Conservation (phyloP, 2,329 filamentous ascomycete genomes). For the Pseudopyrenochaeta lycopersici region DNA sequence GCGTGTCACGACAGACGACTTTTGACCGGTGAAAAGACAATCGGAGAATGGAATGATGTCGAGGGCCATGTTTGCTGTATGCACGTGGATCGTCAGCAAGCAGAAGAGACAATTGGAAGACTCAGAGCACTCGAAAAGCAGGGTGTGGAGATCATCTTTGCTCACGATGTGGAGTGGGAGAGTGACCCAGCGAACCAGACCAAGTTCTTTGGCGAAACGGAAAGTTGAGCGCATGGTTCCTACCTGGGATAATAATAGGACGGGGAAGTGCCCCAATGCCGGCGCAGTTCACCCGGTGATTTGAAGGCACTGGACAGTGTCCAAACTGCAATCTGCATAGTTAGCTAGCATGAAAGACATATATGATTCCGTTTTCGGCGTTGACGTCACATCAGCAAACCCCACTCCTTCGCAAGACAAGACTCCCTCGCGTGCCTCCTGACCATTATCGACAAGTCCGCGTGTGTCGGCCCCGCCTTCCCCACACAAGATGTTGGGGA, state of each 20-base stretch:
- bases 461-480: constrained; percentile 5
- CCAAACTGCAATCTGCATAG: too few relatives aligned
- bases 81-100: constrained; percentile 59
- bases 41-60: constrained; percentile 61
- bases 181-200: constrained; percentile 43
- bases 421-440: neutral
- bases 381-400: neutral
- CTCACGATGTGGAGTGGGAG: constrained; percentile 63
- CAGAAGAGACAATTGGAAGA: constrained; percentile 55
- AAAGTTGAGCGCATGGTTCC: neutral
- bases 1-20: constrained; percentile 64
- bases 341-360: too few relatives aligned
- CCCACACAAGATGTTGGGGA: constrained; percentile 14
- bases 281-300: too few relatives aligned
- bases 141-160: constrained; percentile 61
- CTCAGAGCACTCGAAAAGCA: constrained; percentile 52
- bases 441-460: neutral
- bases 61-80: constrained; percentile 60
- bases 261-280: too few relatives aligned
- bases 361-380: too few relatives aligned
- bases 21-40: constrained; percentile 61
- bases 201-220: constrained; percentile 36
- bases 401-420: neutral
- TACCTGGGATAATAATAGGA: too few relatives aligned
- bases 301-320: too few relatives aligned